Evolutionary conservation across 225 moss, liverwort and hornwort species (phyloP).

Genomic region (Bryoerythrophyllum caledonicum): DNA sequence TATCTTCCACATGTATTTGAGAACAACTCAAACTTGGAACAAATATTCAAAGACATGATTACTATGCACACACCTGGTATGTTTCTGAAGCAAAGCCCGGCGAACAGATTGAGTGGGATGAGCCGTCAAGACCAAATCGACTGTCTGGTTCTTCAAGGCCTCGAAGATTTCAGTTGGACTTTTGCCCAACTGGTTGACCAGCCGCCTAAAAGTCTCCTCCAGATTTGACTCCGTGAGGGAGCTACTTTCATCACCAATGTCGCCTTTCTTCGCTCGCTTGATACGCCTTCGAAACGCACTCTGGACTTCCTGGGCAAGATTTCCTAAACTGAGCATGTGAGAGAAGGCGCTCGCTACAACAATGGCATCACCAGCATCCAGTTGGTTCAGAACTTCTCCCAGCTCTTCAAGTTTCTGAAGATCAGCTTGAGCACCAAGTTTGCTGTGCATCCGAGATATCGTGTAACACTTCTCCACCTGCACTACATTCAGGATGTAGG

Average conservation of each 20-base stretch:
- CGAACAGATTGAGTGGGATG: slow-evolving; percentile 70
- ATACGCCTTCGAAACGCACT: slow-evolving; percentile 48
- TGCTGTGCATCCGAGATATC: slow-evolving; percentile 50
- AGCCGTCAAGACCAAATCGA: slow-evolving; percentile 58
- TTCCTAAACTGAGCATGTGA: slow-evolving; percentile 66
- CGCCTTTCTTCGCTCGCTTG: slow-evolving; percentile 51
- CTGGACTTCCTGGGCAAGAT: slow-evolving; percentile 63
- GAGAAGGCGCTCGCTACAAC: slow-evolving; percentile 63
- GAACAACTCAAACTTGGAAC: neutral
- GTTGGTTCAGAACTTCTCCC: slow-evolving; percentile 54
- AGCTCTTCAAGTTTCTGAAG: slow-evolving; percentile 44
- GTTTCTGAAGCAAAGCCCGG: slow-evolving; percentile 63
- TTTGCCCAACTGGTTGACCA: slow-evolving; percentile 54
- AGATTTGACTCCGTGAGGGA: slow-evolving; percentile 58
- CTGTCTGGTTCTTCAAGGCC: slow-evolving; percentile 55
- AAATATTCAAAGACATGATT: neutral
- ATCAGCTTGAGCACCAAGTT: slow-evolving; percentile 40
- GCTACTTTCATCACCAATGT: slow-evolving; percentile 55
- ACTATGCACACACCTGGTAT: slow-evolving; percentile 41
- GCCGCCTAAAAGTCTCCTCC: slow-evolving; percentile 56
- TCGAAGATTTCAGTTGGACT: slow-evolving; percentile 56
- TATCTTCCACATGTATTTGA: neutral
- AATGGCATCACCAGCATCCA: slow-evolving; percentile 58
- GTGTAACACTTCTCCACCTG: slow-evolving; percentile 61
- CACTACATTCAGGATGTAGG: slow-evolving; percentile 1